Base-by-base conservation (phyloP, 306 rosid species). In the Boehmeria nivea region DNA sequence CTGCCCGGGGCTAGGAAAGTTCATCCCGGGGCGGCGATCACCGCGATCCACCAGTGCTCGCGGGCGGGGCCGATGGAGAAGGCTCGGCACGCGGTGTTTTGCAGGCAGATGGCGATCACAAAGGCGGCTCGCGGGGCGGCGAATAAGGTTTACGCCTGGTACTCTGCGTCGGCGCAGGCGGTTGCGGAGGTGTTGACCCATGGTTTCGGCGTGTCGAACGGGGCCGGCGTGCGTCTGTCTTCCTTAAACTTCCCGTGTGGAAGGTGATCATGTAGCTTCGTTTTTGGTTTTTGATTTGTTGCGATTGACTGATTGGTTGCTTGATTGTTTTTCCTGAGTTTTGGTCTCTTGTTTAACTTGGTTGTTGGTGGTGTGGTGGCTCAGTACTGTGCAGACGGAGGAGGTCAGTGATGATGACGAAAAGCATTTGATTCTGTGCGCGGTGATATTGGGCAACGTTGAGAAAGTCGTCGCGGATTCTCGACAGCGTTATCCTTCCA, bases 61-160 rank as follows among this genome's bases (percentile, higher is more conserved):
- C 64, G 60, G 6, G 17, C 34, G 9, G 79, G 63, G 25, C 65
- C 72, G 12, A 6, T 62, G 67, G 84, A 67, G 19, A 70, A 16
- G 55, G 72, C 73, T 63, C 79, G 87, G 1, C 21, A 45, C 16
- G 62, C 60, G 27, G 67, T 52, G 13, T 75, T 86, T 33, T 51
- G 67, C 31, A 72, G 53, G 39, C 79, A 75, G 36, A 57, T 11
- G 21, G 76, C 80, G 19, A 60, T 54, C 12, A 75, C 71, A 14
- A 56, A 49, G 25, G 66, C 76, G 24, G 60, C 64, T 27, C 70
- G 87, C 43, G 80, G 95, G 2, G 15, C 58, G 8, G 64, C 80
- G 14, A 86, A 77, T 57, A 47, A 54, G 43, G 87, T 72, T 33
- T 72, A 70, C 62, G 85, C 79, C 6, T 85, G 89, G 89, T 79